Evolutionary conservation across 1,139 yeast genomes (phyloP).

Genomic region (Chernovozyma sophiae-reginae): DNA sequence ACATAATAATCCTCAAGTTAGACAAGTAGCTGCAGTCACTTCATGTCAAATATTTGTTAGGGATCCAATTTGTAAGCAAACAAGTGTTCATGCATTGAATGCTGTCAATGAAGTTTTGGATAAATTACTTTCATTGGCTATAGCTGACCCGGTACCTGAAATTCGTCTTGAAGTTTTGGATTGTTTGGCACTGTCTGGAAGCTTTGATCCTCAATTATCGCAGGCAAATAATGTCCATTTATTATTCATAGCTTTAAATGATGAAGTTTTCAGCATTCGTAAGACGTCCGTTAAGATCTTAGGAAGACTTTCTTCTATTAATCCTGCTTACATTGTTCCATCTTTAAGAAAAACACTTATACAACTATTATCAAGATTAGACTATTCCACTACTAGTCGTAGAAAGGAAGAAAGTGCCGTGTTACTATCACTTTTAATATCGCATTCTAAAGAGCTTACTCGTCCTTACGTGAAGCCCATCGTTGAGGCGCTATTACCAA

Average conservation of each 20-base stretch:
- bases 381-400: conserved; percentile 70
- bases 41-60: conserved; percentile 74
- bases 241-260: conserved; percentile 85
- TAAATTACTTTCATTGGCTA: conserved; percentile 73
- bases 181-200: conserved; percentile 55
- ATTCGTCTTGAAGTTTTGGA: conserved; percentile 76
- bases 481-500: conserved; percentile 74
- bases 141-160: conserved; percentile 86
- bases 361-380: conserved; percentile 79
- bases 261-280: conserved; percentile 81
- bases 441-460: conserved; percentile 74
- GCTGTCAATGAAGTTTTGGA: conserved; percentile 85
- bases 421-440: conserved; percentile 66
- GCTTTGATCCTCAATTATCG: conserved; percentile 86
- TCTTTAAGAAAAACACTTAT: conserved; percentile 81
- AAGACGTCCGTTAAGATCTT: conserved; percentile 75
- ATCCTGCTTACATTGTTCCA: conserved; percentile 96
- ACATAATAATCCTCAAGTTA: conserved; percentile 71
- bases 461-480: conserved; percentile 90
- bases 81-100: conserved; percentile 76
- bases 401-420: conserved; percentile 87
- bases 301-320: conserved; percentile 79
- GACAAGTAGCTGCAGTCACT: conserved; percentile 82
- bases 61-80: conserved; percentile 83
- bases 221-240: conserved; percentile 89